A percentile compares a stretch with the other conserved stretches of the same genome.
Evolutionary conservation across 1,284 basidiomycete genomes (phyloP).

Genomic region (Earliella scabrosa): DNA sequence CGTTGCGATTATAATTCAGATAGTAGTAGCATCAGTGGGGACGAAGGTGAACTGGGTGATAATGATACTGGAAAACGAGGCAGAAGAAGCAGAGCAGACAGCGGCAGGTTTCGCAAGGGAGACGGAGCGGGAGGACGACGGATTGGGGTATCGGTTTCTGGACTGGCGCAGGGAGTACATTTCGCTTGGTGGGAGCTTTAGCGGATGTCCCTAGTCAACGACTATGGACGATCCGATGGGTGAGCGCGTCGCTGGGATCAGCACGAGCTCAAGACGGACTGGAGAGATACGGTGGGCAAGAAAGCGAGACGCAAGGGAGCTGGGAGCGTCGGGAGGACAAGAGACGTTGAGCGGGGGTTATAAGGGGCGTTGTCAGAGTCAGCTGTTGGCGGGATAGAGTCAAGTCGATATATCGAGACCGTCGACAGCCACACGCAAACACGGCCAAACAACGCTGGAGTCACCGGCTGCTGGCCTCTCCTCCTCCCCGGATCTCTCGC

Average conservation of each 20-base stretch:
- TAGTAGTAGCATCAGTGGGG: slow-evolving; percentile 32
- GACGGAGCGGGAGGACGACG: slow-evolving; percentile 19
- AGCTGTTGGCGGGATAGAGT: slow-evolving; percentile 28
- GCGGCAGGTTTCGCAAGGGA: no score
- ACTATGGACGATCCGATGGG: slow-evolving; percentile 38
- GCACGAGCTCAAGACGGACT: slow-evolving; percentile 25
- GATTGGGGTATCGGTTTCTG: slow-evolving; percentile 28
- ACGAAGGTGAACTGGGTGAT: slow-evolving; percentile 26
- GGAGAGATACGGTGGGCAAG: neutral
- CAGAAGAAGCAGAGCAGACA: neutral
- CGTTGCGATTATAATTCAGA: slow-evolving; percentile 26
- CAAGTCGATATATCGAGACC: slow-evolving; percentile 26
- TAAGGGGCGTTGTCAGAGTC: slow-evolving; percentile 32
- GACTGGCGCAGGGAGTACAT: slow-evolving; percentile 27
- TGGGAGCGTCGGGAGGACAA: slow-evolving; percentile 17
- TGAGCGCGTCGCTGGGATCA: slow-evolving; percentile 28
- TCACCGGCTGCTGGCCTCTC: slow-evolving; percentile 20
- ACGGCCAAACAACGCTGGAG: slow-evolving; percentile 27
- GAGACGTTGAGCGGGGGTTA: slow-evolving; percentile 23
- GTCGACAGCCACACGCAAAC: slow-evolving; percentile 29
- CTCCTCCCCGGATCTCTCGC: slow-evolving; percentile 4
- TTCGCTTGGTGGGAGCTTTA: slow-evolving; percentile 22
- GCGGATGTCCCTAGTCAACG: slow-evolving; percentile 38
- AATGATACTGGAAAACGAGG: slow-evolving; percentile 29
- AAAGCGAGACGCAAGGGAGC: neutral